A percentile compares a stretch with the other conserved stretches of the same genome.
Evolutionary conservation across 108 stramenopile genomes (phyloP).

Genomic region (Phaeodactylum tricornutum): DNA sequence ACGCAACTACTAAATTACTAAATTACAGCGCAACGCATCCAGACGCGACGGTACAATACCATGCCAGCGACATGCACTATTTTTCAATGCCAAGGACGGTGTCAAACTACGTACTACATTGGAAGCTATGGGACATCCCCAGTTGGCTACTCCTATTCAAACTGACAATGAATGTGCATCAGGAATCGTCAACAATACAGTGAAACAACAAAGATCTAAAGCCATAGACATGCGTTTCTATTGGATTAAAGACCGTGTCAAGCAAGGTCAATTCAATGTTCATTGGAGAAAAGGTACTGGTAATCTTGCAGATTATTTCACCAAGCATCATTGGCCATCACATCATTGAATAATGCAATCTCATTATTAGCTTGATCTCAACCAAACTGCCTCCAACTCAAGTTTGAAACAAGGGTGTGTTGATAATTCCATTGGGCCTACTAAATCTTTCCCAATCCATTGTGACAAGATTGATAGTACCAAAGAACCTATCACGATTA

Average conservation of each 20-base stretch:
- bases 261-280: conserved; percentile 22
- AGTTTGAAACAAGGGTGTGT: too few species aligned
- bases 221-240: conserved; percentile 23
- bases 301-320: conserved; percentile 30
- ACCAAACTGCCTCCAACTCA: too few species aligned
- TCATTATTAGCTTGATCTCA: too few species aligned
- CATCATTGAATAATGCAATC: too few species aligned
- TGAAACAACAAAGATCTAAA: conserved; percentile 13
- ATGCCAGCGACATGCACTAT: conserved; percentile 28
- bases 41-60: conserved; percentile 22
- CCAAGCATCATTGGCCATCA: conserved; percentile 18
- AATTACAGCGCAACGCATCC: conserved; percentile 38
- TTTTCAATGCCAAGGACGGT: conserved; percentile 20
- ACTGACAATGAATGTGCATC: conserved; percentile 30
- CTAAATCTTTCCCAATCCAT: too few species aligned
- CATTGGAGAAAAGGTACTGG: conserved; percentile 19
- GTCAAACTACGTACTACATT: conserved; percentile 9
- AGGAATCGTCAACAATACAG: conserved; percentile 22
- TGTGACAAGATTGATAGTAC: too few species aligned
- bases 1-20: conserved; percentile 31
- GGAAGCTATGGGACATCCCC: conserved; percentile 27
- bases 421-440: too few species aligned
- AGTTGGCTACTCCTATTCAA: conserved; percentile 24
- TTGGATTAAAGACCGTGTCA: conserved; percentile 22
- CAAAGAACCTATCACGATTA: too few species aligned